Evolutionary conservation across 306 rosid genomes (phyloP), one percentile per base, ranked within the genome.

Genomic region (Canavalia gladiata): DNA sequence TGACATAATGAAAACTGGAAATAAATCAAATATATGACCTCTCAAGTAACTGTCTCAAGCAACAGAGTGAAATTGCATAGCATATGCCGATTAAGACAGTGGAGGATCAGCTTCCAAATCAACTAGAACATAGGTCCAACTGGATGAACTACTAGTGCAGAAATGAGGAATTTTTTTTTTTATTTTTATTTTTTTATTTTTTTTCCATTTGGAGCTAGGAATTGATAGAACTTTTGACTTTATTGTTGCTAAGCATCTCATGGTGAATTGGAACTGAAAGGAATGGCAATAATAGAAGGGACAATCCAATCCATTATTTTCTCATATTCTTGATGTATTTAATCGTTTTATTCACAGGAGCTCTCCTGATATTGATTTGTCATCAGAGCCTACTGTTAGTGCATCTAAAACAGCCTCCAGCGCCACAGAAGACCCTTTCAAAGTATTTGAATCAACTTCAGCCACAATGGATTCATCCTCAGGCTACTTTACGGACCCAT

Each of bases 401-500:
- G 79, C 78, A 65, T 77, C 90, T 66, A 93, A 87, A 86, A 76
- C 91, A 30, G 75, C 84, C 34, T 83, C 97, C 82, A 85, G 75
- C 72, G 77, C 77, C 31, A 55, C 82, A 72, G 92, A 90, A 54
- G 89, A 91, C 84, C 93, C 94, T 51, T 95, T 93, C 86, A 90
- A 83, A 70, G 87, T 84, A 42, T 70, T 89, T 73, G 92, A 84
- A 87, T 80, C 90, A 80, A 62, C 90, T 72, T 76, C 92, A 0
- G 30, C 63, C 75, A 81, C 84, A 50, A 8, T 25, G 39, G 83
- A 65, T 60, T 80, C 88, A 68, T 69, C 86, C 49, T 41, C 98
- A 66, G 88, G 86, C 79, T 89, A 87, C 59, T 86, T 47, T 72
- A 47, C 65, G 30, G 98, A 93, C 59, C 96, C 94, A 67, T 80